A percentile compares a stretch with the other conserved stretches of the same genome.
Conservation (phyloP, 129 eudicot species). For the Oenanthe sinensis region DNA sequence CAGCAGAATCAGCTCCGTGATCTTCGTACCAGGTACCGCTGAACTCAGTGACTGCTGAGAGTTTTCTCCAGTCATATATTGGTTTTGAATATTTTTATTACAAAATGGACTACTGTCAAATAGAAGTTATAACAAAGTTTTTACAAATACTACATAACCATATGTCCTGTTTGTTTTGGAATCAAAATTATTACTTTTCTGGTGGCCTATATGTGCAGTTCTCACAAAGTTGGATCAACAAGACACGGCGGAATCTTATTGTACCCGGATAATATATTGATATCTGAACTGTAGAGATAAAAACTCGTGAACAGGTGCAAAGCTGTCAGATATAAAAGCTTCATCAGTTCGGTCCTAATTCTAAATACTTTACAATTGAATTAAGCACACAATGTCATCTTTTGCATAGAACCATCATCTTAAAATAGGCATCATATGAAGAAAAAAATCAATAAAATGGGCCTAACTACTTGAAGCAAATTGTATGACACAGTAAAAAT, state of each 20-base stretch:
- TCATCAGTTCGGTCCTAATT: background rate
- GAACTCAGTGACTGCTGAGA: background rate
- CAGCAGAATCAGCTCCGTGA: slow-evolving; percentile 35
- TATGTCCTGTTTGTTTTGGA: background rate
- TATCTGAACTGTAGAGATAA: background rate
- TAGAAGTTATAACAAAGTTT: background rate
- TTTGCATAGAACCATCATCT: background rate
- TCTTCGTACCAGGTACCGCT: background rate
- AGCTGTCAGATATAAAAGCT: background rate
- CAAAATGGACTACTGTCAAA: background rate
- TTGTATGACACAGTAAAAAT: background rate
- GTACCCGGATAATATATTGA: background rate
- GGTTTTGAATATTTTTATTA: background rate
- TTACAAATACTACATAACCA: background rate
- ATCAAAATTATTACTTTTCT: background rate
- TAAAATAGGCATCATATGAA: background rate
- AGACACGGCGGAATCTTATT: background rate
- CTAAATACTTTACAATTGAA: background rate
- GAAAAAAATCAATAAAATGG: background rate
- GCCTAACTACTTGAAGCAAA: background rate
- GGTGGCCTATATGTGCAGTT: background rate
- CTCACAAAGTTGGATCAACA: background rate
- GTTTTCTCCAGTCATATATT: background rate
- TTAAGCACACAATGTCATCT: background rate
- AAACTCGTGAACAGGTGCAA: background rate